phyloP scores from a whole-genome alignment of 352 stramenopile species.

The Phytopythium kandeliae region DNA sequence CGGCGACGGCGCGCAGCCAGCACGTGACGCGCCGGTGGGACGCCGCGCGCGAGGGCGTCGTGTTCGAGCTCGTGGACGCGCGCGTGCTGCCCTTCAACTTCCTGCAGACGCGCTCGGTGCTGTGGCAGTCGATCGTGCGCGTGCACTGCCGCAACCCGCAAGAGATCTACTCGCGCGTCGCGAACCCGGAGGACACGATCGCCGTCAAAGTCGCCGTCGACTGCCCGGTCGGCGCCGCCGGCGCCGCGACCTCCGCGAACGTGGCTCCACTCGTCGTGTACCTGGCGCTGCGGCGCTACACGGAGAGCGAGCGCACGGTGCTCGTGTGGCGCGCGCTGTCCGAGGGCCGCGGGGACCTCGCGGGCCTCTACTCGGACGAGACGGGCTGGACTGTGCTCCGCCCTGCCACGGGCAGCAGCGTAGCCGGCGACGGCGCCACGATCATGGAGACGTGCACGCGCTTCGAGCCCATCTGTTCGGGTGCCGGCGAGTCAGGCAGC shows the following conservation, averaged over 20 bases:
- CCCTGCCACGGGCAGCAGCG: conserved; percentile 5
- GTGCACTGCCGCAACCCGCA: conserved; percentile 12
- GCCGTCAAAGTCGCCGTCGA: conserved; percentile 20
- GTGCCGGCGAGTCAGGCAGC: not conserved
- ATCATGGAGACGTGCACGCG: conserved; percentile 7
- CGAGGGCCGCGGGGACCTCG: conserved; percentile 23
- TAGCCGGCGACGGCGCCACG: conserved; percentile 1
- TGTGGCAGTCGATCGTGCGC: conserved; percentile 13
- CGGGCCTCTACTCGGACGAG: conserved; percentile 38
- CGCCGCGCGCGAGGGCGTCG: not conserved
- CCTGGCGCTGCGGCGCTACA: conserved; percentile 22
- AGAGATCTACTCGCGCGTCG: conserved; percentile 12
- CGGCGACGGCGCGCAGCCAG: not conserved
- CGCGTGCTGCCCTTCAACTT: conserved; percentile 15
- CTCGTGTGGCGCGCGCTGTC: conserved; percentile 39
- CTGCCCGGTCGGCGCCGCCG: conserved; percentile 2
- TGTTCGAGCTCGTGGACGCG: conserved; percentile 6
- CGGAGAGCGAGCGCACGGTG: conserved; percentile 29
- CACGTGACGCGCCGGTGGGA: conserved; percentile 13
- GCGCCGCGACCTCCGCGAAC: too few relatives aligned
- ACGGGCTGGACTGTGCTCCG: conserved; percentile 30
- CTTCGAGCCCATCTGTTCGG: conserved; percentile 6
- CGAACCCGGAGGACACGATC: conserved; percentile 16
- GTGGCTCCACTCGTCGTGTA: conserved; percentile 12
- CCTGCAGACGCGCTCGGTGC: conserved; percentile 7